Base-by-base conservation (phyloP, 139 green algal genomes). In the Tetradesmus obliquus region DNA sequence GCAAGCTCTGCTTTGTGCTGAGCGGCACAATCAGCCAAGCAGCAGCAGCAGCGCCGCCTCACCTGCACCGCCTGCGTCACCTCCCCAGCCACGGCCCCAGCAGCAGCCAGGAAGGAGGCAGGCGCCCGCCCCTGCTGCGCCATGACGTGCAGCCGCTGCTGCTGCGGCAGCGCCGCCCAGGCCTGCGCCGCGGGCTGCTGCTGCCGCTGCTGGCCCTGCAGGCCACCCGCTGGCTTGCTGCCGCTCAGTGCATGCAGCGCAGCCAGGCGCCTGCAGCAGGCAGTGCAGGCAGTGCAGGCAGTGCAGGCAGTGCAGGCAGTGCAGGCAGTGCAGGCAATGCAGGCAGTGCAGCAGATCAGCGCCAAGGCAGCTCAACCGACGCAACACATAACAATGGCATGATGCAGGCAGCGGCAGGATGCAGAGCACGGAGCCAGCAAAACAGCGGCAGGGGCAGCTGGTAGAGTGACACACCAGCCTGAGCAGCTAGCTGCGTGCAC, bases 21-120 rank as follows among this genome's bases (percentile, higher is more conserved):
- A 32, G 19, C 79, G 55, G 0, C 32, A 57, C 22, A 20, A 15
- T 8, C 13, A 45, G 10, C 32, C 79, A 60, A 6, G 79, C 79
- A 22, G 79, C 79, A 81, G 19, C 19, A 2, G 12, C 17, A 71
- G 32, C 15, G 2, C 2, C 51, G 54, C 17, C 83, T 22, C 83
- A 89, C 84, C 84, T 66, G 60, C 19, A 74, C 71, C 6, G 60
- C 62, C 60, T 82, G 32, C 32, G 84, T 89, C n/a, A 89, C 84
- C 51, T 89, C 84, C 45, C 62, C 84, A 1, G 84, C 84, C 60
- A 22, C 22, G n/a, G 24, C 12, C 53, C 84, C 84, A 74, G 84
- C 84, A 74, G 84, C 84, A 54, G 84, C 84, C 62, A 89, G n/a
- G 62, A 81, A 89, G 13, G 84, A 5, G 53, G 84, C 84, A 81